Evolutionary conservation across 306 rosid genomes (phyloP).

Genomic region (Echinosophora koreensis): DNA sequence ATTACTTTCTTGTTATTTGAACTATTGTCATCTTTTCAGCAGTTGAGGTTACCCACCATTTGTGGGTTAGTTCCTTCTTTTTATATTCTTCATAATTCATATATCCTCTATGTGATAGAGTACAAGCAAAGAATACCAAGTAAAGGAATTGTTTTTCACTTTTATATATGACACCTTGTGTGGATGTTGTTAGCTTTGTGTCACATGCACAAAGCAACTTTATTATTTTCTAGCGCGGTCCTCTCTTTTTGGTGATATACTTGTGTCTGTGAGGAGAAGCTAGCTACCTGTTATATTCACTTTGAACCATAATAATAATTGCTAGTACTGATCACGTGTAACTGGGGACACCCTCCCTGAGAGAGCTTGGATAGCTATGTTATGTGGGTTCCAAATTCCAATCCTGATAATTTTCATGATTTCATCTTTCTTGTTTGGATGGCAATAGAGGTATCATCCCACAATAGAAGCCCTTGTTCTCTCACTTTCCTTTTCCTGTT

Average conservation of each 20-base stretch:
- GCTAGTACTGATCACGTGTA: conserved; percentile 49
- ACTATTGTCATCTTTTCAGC: too few species aligned
- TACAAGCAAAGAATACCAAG: conserved; percentile 43
- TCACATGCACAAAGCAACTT: conserved; percentile 47
- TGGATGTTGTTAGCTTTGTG: conserved; percentile 38
- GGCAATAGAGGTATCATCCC: not conserved
- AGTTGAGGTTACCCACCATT: too few species aligned
- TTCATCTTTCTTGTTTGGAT: conserved; percentile 24
- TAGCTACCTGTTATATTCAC: conserved; percentile 11
- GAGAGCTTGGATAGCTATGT: not conserved
- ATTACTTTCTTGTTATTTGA: too few species aligned
- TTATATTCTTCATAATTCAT: not conserved
- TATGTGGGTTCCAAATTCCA: conserved; percentile 16
- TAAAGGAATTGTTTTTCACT: conserved; percentile 37
- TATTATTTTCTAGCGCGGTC: conserved; percentile 57
- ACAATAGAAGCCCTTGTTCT: not conserved
- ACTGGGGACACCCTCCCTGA: conserved; percentile 37
- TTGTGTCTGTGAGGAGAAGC: conserved; percentile 52
- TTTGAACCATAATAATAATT: conserved; percentile 22
- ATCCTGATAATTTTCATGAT: not conserved
- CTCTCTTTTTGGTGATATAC: conserved; percentile 38
- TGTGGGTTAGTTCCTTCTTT: not conserved
- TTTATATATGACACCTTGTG: conserved; percentile 31
- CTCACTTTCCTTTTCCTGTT: not conserved
- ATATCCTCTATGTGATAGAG: conserved; percentile 16